Conservation (phyloP, 225 moss, liverwort and hornwort genomes). For the Thuidium tamariscinum region DNA sequence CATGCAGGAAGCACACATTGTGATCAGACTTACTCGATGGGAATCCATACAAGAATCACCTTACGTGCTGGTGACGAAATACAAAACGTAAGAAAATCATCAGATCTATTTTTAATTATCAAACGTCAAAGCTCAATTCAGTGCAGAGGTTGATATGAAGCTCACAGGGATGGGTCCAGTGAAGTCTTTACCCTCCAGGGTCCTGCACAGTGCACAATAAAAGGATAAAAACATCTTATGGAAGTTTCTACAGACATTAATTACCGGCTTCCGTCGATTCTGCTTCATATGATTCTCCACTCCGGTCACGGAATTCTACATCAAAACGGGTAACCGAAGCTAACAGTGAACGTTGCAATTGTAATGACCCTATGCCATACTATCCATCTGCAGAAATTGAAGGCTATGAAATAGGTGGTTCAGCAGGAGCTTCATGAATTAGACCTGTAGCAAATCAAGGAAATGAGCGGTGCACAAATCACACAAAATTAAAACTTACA, state of each 20-base stretch:
- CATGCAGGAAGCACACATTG: background rate
- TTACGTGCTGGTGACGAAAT: background rate
- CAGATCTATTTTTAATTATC: background rate
- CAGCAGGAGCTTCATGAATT: background rate
- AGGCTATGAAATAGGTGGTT: background rate
- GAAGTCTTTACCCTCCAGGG: constrained; percentile 40
- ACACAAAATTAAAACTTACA: background rate
- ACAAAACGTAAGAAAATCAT: background rate
- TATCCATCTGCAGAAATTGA: no score
- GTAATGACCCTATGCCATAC: background rate
- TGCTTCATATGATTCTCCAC: background rate
- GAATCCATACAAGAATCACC: no score
- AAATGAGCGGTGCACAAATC: background rate
- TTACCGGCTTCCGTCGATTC: background rate
- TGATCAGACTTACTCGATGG: background rate
- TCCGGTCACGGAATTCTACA: background rate
- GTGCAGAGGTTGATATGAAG: background rate
- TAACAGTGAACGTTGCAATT: background rate
- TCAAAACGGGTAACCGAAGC: background rate
- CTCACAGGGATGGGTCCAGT: constrained; percentile 33
- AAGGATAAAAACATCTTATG: background rate
- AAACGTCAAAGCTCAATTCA: background rate
- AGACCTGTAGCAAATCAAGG: no score
- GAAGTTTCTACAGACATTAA: background rate
- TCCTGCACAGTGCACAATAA: constrained; percentile 10